Evolutionary conservation across 805 yeast genomes (phyloP).

Genomic region (Nakazawaea pomicola): DNA sequence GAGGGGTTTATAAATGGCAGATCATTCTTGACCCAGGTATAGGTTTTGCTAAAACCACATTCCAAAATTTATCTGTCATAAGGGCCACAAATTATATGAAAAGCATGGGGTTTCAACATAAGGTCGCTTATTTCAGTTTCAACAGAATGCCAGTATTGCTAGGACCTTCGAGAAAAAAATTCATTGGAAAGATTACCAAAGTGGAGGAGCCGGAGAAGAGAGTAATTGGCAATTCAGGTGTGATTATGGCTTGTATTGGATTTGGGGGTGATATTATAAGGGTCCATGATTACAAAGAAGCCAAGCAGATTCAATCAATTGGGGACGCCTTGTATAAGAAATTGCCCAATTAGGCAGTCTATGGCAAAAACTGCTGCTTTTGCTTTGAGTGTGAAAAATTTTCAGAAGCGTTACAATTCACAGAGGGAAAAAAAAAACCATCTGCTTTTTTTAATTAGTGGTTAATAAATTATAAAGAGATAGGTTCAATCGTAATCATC

Average conservation of each 20-base stretch:
- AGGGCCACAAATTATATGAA: conserved; percentile 43
- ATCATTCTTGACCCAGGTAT: conserved; percentile 90
- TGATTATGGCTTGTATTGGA: conserved; percentile 67
- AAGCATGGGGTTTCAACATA: conserved; percentile 35
- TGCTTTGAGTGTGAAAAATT: neutral
- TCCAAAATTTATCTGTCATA: conserved; percentile 65
- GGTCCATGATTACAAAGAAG: conserved; percentile 76
- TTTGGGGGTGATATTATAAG: conserved; percentile 77
- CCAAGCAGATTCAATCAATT: conserved; percentile 24
- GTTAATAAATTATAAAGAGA: neutral
- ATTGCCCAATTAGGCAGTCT: conserved; percentile 2
- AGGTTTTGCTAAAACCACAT: conserved; percentile 86
- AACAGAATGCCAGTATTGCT: conserved; percentile 62
- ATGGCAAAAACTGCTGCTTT: neutral
- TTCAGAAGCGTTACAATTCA: neutral
- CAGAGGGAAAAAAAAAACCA: too few species aligned
- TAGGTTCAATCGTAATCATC: neutral
- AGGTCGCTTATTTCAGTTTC: conserved; percentile 33
- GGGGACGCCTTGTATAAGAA: conserved; percentile 10
- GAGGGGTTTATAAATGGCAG: conserved; percentile 86
- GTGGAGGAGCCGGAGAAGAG: conserved; percentile 56
- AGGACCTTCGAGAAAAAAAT: conserved; percentile 87
- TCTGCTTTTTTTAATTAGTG: conserved; percentile 7
- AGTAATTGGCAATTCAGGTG: conserved; percentile 70
- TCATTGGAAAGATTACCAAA: conserved; percentile 71